Evolutionary conservation across 2,329 filamentous ascomycete species (phyloP).

Genomic region (Diaporthe citrichinensis): DNA sequence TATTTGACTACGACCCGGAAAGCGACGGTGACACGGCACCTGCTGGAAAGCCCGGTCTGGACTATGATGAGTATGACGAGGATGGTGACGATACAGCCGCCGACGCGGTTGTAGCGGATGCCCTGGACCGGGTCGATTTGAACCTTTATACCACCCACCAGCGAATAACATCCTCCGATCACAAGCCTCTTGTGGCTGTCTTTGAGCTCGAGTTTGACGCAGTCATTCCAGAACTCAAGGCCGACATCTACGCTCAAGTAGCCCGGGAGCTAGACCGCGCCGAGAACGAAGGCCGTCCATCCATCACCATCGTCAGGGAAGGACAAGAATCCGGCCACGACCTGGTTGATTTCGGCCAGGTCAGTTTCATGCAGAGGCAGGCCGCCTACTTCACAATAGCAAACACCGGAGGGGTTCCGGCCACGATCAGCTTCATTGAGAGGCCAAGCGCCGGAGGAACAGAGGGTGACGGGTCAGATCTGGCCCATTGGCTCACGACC

Average conservation of each 20-base stretch:
- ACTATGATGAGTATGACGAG: conserved; percentile 72
- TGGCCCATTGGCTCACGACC: conserved; percentile 79
- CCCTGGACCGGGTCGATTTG: conserved; percentile 66
- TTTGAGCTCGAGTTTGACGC: conserved; percentile 90
- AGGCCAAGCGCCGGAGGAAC: conserved; percentile 69
- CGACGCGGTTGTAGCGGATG: conserved; percentile 71
- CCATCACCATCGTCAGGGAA: conserved; percentile 87
- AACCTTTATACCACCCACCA: conserved; percentile 90
- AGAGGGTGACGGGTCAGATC: conserved; percentile 46
- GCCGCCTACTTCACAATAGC: conserved; percentile 83
- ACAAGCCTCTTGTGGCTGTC: conserved; percentile 89
- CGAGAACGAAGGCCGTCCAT: conserved; percentile 90
- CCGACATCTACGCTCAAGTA: conserved; percentile 87
- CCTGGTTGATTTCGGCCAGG: conserved; percentile 80
- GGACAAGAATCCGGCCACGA: conserved; percentile 62
- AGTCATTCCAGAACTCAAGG: conserved; percentile 87
- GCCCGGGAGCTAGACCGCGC: conserved; percentile 89
- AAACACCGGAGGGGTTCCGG: conserved; percentile 88
- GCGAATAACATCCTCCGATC: conserved; percentile 90
- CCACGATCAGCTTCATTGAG: conserved; percentile 85
- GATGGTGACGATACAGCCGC: conserved; percentile 60
- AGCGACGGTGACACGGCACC: conserved; percentile 70
- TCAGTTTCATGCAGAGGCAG: conserved; percentile 78
- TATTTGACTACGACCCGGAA: conserved; percentile 93
- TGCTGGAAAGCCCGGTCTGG: conserved; percentile 60